Evolutionary conservation across 1,284 basidiomycete genomes (phyloP).

Genomic region (Papiliotrema laurentii): DNA sequence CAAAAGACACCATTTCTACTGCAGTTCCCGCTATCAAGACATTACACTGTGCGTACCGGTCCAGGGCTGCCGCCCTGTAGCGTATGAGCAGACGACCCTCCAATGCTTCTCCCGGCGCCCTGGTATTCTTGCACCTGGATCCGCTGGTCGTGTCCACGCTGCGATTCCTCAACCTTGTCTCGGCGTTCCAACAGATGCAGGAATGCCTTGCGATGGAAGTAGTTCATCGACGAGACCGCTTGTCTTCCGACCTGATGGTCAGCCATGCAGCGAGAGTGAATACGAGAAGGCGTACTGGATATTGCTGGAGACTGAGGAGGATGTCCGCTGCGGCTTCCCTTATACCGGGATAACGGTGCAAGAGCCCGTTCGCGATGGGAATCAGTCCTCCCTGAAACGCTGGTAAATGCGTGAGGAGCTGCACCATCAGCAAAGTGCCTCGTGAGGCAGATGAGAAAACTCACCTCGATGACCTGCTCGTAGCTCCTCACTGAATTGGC

Average conservation of each 20-base stretch:
- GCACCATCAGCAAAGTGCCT: slow-evolving; percentile 2
- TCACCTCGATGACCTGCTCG: slow-evolving; percentile 83
- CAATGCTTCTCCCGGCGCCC: too few relatives aligned
- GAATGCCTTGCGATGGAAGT: slow-evolving; percentile 66
- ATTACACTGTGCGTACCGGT: too few relatives aligned
- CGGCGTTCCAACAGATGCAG: slow-evolving; percentile 20
- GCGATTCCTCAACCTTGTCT: slow-evolving; percentile 3
- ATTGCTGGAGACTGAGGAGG: slow-evolving; percentile 68
- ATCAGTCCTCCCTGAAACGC: slow-evolving; percentile 76
- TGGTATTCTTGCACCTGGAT: not conserved
- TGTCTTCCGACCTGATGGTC: slow-evolving; percentile 70
- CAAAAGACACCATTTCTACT: too few relatives aligned
- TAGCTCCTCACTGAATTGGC: slow-evolving; percentile 66
- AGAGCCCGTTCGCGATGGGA: slow-evolving; percentile 80
- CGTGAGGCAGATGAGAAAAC: slow-evolving; percentile 19
- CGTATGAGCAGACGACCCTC: too few relatives aligned
- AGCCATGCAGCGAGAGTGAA: too few relatives aligned
- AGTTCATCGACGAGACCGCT: slow-evolving; percentile 78
- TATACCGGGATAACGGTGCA: slow-evolving; percentile 73
- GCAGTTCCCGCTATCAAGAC: too few relatives aligned
- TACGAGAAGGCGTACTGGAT: slow-evolving; percentile 64
- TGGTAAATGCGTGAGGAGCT: slow-evolving; percentile 75
- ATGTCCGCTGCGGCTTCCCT: slow-evolving; percentile 76
- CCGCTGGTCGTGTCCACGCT: slow-evolving; percentile 4
- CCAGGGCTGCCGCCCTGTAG: not conserved